Evolutionary conservation across 2,329 filamentous ascomycete species (phyloP).

Genomic region (Clarireedia homoeocarpa): DNA sequence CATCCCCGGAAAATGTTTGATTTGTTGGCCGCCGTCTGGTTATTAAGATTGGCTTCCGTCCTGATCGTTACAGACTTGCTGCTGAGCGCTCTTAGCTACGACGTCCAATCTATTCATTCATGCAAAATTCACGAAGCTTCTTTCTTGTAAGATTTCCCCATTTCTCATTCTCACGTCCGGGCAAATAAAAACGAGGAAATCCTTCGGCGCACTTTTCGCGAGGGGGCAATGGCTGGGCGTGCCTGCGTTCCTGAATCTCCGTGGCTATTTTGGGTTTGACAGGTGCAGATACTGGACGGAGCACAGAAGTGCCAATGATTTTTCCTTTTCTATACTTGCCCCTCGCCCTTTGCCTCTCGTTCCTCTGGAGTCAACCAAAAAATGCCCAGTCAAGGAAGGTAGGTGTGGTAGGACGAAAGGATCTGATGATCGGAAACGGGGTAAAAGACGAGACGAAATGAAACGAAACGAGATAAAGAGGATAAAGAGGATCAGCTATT

Average conservation of each 20-base stretch:
- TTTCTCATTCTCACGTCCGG: not conserved
- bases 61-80: too few relatives aligned
- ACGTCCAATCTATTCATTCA: too few relatives aligned
- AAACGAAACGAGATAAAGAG: not conserved
- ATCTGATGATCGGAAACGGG: constrained; percentile 5
- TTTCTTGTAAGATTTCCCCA: not conserved
- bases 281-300: not conserved
- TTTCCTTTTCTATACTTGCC: not conserved
- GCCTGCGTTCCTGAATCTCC: constrained; percentile 7
- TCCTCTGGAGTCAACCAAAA: not conserved
- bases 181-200: not conserved
- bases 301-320: not conserved
- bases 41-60: too few relatives aligned
- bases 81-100: too few relatives aligned
- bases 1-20: too few relatives aligned
- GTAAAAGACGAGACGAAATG: not conserved
- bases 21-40: too few relatives aligned
- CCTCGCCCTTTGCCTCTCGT: not conserved
- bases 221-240: not conserved
- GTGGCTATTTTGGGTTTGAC: constrained; percentile 3
- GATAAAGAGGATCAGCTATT: not conserved
- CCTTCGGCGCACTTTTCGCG: not conserved
- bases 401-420: not conserved
- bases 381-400: not conserved
- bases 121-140: too few relatives aligned